Evolutionary conservation across 2,329 filamentous ascomycete genomes (phyloP).

Genomic region (Fusarium heterosporum): DNA sequence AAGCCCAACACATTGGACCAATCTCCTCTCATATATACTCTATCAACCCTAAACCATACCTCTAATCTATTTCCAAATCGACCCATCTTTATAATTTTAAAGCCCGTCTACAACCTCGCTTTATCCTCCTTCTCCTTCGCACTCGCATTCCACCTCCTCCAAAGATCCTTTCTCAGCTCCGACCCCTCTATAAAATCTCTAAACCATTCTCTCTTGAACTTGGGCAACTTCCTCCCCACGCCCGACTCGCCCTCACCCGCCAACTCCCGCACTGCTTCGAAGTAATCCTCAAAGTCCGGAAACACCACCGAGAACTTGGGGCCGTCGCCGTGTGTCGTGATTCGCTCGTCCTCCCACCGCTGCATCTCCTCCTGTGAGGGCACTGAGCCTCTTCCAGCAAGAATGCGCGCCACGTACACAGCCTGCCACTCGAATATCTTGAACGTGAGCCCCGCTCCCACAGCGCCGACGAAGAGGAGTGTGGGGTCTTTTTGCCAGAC

Average conservation of each 20-base stretch:
- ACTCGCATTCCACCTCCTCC: constrained; percentile 61
- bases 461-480: constrained; percentile 69
- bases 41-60: too few species aligned
- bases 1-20: too few species aligned
- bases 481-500: constrained; percentile 66
- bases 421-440: constrained; percentile 78
- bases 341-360: constrained; percentile 68
- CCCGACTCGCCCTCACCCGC: constrained; percentile 60
- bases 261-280: constrained; percentile 65
- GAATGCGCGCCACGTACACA: constrained; percentile 68
- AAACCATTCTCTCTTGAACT: constrained; percentile 60
- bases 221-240: constrained; percentile 59
- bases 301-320: constrained; percentile 66
- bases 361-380: constrained; percentile 62
- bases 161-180: constrained; percentile 68
- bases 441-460: constrained; percentile 70
- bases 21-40: background rate
- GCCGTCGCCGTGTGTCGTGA: constrained; percentile 66
- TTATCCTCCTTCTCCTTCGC: constrained; percentile 26
- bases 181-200: constrained; percentile 65
- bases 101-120: constrained; percentile 9
- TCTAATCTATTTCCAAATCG: background rate
- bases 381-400: constrained; percentile 65
- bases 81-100: too few species aligned
- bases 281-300: constrained; percentile 74